Conservation (phyloP, 169 alveolate genomes). For the Eimeria sp. region DNA sequence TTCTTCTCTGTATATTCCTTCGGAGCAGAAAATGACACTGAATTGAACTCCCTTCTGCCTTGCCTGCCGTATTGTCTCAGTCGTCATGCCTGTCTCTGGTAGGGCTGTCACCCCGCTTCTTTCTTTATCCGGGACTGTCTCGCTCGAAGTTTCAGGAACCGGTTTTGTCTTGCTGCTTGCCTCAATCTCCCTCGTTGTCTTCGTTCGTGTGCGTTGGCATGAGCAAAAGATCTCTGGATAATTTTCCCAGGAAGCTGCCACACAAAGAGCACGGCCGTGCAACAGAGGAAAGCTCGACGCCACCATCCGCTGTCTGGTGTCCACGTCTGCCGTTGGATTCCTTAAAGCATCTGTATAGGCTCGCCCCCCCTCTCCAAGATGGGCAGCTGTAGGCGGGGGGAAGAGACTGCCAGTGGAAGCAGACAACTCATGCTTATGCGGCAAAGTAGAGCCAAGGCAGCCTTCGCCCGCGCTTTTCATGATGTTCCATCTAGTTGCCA, state of each 20-base stretch:
- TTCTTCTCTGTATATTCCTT: slow-evolving; percentile 64
- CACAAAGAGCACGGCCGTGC: slow-evolving; percentile 50
- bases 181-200: neutral
- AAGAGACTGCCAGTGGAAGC: neutral
- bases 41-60: neutral
- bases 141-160: neutral
- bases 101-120: neutral
- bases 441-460: neutral
- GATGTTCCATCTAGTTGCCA: slow-evolving; percentile 60
- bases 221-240: slow-evolving; percentile 27
- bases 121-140: neutral
- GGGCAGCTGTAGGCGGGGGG: neutral
- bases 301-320: neutral
- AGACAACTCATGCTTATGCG: slow-evolving; percentile 19
- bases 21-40: slow-evolving; percentile 33
- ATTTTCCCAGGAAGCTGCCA: slow-evolving; percentile 36
- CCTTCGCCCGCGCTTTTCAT: slow-evolving; percentile 6
- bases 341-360: neutral
- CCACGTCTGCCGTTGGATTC: neutral
- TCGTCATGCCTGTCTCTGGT: neutral
- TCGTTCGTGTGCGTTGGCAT: neutral
- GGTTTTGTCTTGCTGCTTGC: neutral
- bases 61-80: neutral
- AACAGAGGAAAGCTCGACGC: slow-evolving; percentile 12
- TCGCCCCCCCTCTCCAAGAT: neutral